phyloP scores from a whole-genome alignment of 2,329 filamentous ascomycete genomes.

The Ceratocystis huliohia region DNA sequence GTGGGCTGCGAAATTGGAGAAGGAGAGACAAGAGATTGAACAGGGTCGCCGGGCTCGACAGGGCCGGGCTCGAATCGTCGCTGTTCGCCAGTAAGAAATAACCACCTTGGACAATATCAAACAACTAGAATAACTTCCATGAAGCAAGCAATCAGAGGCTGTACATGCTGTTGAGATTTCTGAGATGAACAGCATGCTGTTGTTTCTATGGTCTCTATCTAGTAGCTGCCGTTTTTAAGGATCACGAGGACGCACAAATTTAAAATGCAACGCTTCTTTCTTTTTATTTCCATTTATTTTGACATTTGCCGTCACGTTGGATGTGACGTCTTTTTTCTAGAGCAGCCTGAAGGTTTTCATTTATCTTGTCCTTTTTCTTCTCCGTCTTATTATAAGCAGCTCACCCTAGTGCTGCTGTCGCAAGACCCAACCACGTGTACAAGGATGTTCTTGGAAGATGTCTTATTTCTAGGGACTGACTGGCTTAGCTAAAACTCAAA shows the following conservation, averaged over 20 bases:
- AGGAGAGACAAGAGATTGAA: conserved; percentile 29
- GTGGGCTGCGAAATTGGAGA: conserved; percentile 72
- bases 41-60: not conserved
- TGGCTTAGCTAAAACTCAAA: not conserved
- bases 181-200: not conserved
- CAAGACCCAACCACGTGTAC: not conserved
- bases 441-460: not conserved
- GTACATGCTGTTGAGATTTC: not conserved
- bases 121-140: not conserved
- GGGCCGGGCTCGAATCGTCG: not conserved
- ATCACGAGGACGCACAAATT: not conserved
- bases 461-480: not conserved
- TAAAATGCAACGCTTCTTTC: not conserved
- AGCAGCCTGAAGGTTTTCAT: not conserved
- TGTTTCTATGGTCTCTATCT: not conserved
- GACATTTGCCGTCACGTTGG: too few species aligned
- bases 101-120: not conserved
- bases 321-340: too few species aligned
- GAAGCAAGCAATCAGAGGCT: too few species aligned
- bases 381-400: too few species aligned
- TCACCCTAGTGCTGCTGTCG: too few species aligned
- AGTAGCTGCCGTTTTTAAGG: not conserved
- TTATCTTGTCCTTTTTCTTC: not conserved
- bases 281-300: too few species aligned
- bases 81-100: not conserved